Evolutionary conservation across 2,329 filamentous ascomycete genomes (phyloP).

Genomic region (Mycosphaerella sp.): DNA sequence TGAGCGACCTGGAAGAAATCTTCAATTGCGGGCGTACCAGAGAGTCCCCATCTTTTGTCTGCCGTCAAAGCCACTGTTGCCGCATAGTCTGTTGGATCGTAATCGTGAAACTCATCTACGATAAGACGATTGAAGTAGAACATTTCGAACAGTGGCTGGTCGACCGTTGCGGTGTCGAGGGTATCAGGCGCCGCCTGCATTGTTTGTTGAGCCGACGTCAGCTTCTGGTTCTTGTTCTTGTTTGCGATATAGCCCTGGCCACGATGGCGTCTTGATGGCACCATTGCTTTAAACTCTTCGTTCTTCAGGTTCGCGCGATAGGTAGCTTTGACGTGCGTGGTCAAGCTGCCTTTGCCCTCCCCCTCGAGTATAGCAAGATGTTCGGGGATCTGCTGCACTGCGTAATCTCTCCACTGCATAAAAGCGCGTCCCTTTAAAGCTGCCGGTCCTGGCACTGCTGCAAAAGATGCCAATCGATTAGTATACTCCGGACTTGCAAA

Average conservation of each 20-base stretch:
- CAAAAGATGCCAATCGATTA: constrained; percentile 40
- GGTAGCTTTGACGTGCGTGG: constrained; percentile 24
- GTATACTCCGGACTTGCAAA: constrained; percentile 46
- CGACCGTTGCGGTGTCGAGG: constrained; percentile 15
- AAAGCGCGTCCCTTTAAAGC: constrained; percentile 38
- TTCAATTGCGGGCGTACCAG: constrained; percentile 54
- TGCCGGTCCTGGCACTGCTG: constrained; percentile 16
- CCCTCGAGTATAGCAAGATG: constrained; percentile 37
- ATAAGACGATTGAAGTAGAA: constrained; percentile 57
- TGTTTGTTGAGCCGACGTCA: neutral
- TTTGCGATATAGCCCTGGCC: constrained; percentile 22
- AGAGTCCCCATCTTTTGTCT: constrained; percentile 55
- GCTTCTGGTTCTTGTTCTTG: constrained; percentile 6
- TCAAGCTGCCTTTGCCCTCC: constrained; percentile 30
- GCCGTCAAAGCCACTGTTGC: constrained; percentile 42
- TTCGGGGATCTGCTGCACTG: constrained; percentile 37
- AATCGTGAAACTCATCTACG: constrained; percentile 59
- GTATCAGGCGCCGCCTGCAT: constrained; percentile 6
- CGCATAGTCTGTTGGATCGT: constrained; percentile 39
- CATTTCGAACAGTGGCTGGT: constrained; percentile 46
- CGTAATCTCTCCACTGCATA: constrained; percentile 48
- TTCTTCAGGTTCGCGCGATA: constrained; percentile 11
- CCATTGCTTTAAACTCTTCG: constrained; percentile 32
- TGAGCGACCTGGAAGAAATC: constrained; percentile 55
- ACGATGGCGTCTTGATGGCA: constrained; percentile 33